Base-by-base conservation (phyloP, 2,329 filamentous ascomycete species). In the Pestalotiopsis fici region DNA sequence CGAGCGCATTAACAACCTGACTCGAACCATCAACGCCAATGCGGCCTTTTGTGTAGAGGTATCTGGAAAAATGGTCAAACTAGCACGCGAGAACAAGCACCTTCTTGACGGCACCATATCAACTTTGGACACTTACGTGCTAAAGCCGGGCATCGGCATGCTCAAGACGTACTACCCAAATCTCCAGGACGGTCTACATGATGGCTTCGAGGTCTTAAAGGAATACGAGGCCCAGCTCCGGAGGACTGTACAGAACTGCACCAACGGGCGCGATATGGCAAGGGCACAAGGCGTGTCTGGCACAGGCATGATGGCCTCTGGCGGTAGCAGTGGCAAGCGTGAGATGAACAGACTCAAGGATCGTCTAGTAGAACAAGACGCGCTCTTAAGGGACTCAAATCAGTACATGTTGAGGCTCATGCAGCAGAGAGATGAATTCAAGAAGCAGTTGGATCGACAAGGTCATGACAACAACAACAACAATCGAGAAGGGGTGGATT, bases 331-430 rank as follows among this genome's bases (percentile, higher is more conserved):
- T 23, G 60, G 21, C 3, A 66, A 43, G 27, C 64, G 28, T 12
- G 68, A 69, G 63, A 47, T 68, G 27, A 65, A 60, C 25, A 66
- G 67, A 11, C 65, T 71, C 15, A 71, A 70, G 64, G 68, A 71
- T 39, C 59, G 70, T 3, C 31, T 71, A n/a, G 64, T 70, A 27
- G 70, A 71, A 64, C 69, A 71, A 64, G 70, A 71, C 64, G 66
- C 65, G 4, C 55, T 70, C 55, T 55, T 71, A 21, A 66, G 65
- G 21, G 67, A 68, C 37, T 68, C 65, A 28, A 70, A 43, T 39
- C 65, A 65, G 28, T 64, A 71, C 37, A 59, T 69, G 5, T 66
- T 65, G 31, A 66, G 65, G 15, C 66, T 71, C 6, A 67, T 71
- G 12, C 43, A 37, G 47, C 69, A 71, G 64, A 59, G 70, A 43